These are phyloP conservation scores for Tillandsia fasciculata DNA, from an alignment of 176 grass and related monocot genomes.

Conservation along the genomic window DNA sequence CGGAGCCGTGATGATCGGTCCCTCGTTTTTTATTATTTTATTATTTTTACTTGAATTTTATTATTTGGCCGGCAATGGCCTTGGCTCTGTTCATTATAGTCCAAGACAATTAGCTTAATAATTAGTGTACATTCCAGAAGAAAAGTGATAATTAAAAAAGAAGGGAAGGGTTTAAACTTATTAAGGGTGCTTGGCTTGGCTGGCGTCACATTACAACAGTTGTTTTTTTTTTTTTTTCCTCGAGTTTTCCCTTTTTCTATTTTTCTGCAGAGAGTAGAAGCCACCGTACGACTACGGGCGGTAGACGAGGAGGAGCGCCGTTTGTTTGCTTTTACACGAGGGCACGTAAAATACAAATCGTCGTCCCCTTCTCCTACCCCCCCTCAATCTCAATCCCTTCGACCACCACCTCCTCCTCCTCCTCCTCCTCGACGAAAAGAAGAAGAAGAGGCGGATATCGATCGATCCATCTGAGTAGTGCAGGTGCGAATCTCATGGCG, in stretches of 20 bases:
- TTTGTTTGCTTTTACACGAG: neutral
- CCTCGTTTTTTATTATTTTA: too few species aligned
- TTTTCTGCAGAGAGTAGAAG: neutral
- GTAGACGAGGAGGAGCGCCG: neutral
- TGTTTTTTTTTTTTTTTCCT: neutral
- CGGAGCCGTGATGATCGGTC: too few species aligned
- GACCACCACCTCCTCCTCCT: neutral
- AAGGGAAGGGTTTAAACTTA: too few species aligned
- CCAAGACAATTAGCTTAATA: too few species aligned
- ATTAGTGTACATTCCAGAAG: too few species aligned
- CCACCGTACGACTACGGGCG: neutral
- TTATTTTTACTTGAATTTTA: too few species aligned
- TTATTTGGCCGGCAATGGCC: too few species aligned
- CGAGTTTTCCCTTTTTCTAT: neutral
- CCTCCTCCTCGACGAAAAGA: constrained; percentile 1
- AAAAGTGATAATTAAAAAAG: too few species aligned
- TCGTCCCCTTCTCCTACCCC: neutral
- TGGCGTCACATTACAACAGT: neutral
- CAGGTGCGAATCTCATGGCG: constrained; percentile 36
- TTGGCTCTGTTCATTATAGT: too few species aligned
- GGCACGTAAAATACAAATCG: neutral
- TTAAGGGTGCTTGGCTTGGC: neutral
- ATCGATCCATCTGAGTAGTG: constrained; percentile 4
- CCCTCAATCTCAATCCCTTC: neutral
- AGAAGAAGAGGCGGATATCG: neutral